Base-by-base conservation (phyloP, 2,329 filamentous ascomycete species). In the Neofusicoccum cordaticola region DNA sequence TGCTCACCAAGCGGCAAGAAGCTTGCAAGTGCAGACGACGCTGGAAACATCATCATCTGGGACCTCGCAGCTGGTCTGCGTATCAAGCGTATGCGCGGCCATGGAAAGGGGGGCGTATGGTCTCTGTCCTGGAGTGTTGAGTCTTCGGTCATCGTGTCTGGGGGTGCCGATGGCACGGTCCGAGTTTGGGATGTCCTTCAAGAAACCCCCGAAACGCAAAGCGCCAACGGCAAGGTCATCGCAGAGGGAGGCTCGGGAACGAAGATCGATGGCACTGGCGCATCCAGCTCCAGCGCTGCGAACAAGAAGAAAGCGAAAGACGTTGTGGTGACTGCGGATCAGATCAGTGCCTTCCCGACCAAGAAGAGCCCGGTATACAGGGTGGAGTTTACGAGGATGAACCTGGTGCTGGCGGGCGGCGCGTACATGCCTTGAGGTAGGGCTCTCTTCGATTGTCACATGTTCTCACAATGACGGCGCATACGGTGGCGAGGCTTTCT, bases 331-430 rank as follows among this genome's bases (percentile, higher is more conserved):
- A 93, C 90, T 0, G 89, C 93, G 0, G 95, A 99, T 73, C 95
- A 98, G 79, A 96, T 99, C 79, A 92, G 88, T 68, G 93, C 92
- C 0, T 98, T 97, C 74, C 89, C 92, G 0, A 98, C 95, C 3
- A 99, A 99, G 85, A 97, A 96, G 80, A 94, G 90, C 15, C 93
- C 94, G 0, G 91, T 98, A 11, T 91, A 96, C 78, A 95, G 94
- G 79, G 93, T 96, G 62, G 87, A 90, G 72, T 97, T 97, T 72
- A 98, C 95, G 3, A 84, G 92, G 66, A 97, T 97, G 92, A 99
- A 99, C 75, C 78, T 98, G 69, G 90, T 97, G 12, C 83, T 98
- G 67, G 93, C 93, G 22, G 92, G 91, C 52, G 92, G 93, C 45
- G 85, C 85, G 42, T 89, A 87, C 77, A 73, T 88, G 73, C 86